A percentile compares a stretch with the other conserved stretches of the same genome.
phyloP scores from a whole-genome alignment of 2,329 filamentous ascomycete species.

The Dendrostoma leiphaemia region DNA sequence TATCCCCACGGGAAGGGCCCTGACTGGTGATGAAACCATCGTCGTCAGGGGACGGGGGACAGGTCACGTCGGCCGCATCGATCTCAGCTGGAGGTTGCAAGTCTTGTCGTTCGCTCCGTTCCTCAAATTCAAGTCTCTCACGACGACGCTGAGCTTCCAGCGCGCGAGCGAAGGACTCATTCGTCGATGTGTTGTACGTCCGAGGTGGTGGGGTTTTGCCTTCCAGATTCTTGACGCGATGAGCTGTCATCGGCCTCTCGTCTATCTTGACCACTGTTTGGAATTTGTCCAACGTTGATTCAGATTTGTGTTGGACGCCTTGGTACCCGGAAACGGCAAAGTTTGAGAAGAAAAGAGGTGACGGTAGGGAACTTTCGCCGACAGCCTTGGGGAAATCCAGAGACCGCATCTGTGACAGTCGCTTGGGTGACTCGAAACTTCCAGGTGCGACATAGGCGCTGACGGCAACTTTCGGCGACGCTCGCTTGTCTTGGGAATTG shows the following conservation, averaged over 20 bases:
- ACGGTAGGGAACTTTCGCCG: constrained; percentile 29
- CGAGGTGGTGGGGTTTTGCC: constrained; percentile 33
- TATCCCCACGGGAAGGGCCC: constrained; percentile 38
- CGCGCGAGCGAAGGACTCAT: constrained; percentile 38
- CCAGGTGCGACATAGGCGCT: constrained; percentile 63
- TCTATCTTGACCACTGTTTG: constrained; percentile 35
- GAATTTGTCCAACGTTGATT: constrained; percentile 39
- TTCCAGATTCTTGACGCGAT: constrained; percentile 40
- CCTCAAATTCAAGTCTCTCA: constrained; percentile 32
- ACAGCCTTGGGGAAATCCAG: constrained; percentile 35
- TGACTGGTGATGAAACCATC: constrained; percentile 33
- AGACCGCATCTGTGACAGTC: constrained; percentile 45
- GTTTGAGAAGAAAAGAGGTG: constrained; percentile 39
- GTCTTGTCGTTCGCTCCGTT: constrained; percentile 22
- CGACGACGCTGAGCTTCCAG: constrained; percentile 32
- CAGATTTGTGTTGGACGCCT: constrained; percentile 35
- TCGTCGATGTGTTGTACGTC: constrained; percentile 36
- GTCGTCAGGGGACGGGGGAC: constrained; percentile 46
- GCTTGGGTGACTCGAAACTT: constrained; percentile 49
- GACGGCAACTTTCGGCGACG: constrained; percentile 60
- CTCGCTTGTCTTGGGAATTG: constrained; percentile 60
- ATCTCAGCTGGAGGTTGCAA: constrained; percentile 21
- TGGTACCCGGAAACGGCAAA: constrained; percentile 39
- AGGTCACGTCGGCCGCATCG: constrained; percentile 33
- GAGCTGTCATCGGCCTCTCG: constrained; percentile 47